Percentiles rank a stretch among this genome's conserved stretches.
phyloP scores from a whole-genome alignment of 805 yeast genomes.

The Lipomyces starkeyi region DNA sequence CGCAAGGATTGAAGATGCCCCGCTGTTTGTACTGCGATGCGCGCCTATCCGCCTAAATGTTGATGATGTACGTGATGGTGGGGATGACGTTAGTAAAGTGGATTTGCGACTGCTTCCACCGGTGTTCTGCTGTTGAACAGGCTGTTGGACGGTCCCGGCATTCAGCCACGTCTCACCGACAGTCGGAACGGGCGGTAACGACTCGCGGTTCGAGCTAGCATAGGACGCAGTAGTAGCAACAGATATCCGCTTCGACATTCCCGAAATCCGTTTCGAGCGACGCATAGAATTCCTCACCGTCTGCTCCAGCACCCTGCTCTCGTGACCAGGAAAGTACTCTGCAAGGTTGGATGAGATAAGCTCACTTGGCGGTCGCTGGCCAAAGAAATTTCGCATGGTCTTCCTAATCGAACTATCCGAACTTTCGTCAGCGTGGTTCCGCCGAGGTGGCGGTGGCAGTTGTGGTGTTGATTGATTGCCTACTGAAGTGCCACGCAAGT shows the following conservation, averaged over 20 bases:
- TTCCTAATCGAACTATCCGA: slow-evolving; percentile 19
- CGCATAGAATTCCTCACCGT: slow-evolving; percentile 86
- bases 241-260: slow-evolving; percentile 45
- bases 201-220: slow-evolving; percentile 31
- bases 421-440: slow-evolving; percentile 6
- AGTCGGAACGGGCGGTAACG: slow-evolving; percentile 45
- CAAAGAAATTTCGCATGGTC: slow-evolving; percentile 60
- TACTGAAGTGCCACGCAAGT: background rate
- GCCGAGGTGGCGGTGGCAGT: slow-evolving; percentile 5
- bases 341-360: slow-evolving; percentile 86
- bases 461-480: slow-evolving; percentile 6
- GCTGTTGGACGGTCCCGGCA: slow-evolving; percentile 29
- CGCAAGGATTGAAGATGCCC: slow-evolving; percentile 6
- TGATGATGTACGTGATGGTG: slow-evolving; percentile 20
- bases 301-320: slow-evolving; percentile 69
- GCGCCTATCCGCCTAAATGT: slow-evolving; percentile 3
- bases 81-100: slow-evolving; percentile 6
- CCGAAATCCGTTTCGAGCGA: slow-evolving; percentile 68
- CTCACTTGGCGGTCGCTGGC: slow-evolving; percentile 93
- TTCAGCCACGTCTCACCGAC: slow-evolving; percentile 58
- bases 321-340: slow-evolving; percentile 89
- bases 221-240: slow-evolving; percentile 44
- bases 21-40: slow-evolving; percentile 15
- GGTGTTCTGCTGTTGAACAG: slow-evolving; percentile 16
- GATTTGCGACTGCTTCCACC: slow-evolving; percentile 12